Base-by-base conservation (phyloP, 148 eudicot genomes). In the Amaranthus cruentus region DNA sequence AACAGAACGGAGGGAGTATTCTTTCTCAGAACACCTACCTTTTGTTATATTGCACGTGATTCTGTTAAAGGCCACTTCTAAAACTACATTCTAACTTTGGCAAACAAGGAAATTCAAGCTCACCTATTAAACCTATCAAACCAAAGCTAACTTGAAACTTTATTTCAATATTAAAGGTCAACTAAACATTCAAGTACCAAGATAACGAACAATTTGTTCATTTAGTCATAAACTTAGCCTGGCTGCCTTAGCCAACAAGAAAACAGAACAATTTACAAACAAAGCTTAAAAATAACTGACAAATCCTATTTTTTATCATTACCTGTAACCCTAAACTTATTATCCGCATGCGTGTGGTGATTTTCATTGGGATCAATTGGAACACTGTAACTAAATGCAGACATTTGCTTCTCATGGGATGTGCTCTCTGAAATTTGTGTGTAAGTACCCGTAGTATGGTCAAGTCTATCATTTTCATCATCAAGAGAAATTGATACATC, bases 401-500 rank as follows among this genome's bases (percentile, higher is more conserved):
- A 75, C 67, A 72, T 68, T 21, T 78, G 87, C 82, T 81, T 86
- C 55, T 80, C 89, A 60, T 74, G 66, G 71, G 85, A 75, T 43
- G 51, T 73, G 59, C 78, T 73, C 66, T 76, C 86, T 13, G 76
- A 65, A 56, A 43, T 52, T 78, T 69, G 71, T 46, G 78, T 53
- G 52, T 74, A 42, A 68, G 56, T 65, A 73, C 82, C 93, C 53
- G 71, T 81, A 38, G 75, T 70, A 80, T 75, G 80, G 55, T 80
- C 89, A 58, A 64, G 59, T 61, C 83, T 86, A 75, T 82, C 86
- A 77, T 75, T 77, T 46, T 79, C 74, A 72, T 90, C 88, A 77
- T 90, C 89, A 69, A 12, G 21, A 63, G 83, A 76, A 65, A 79
- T 52, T 9, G 88, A 75, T 64, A 84, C 53, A 84, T 92, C 96